phyloP scores from a whole-genome alignment of 331 rosid genomes.

The Quercus tomentella region DNA sequence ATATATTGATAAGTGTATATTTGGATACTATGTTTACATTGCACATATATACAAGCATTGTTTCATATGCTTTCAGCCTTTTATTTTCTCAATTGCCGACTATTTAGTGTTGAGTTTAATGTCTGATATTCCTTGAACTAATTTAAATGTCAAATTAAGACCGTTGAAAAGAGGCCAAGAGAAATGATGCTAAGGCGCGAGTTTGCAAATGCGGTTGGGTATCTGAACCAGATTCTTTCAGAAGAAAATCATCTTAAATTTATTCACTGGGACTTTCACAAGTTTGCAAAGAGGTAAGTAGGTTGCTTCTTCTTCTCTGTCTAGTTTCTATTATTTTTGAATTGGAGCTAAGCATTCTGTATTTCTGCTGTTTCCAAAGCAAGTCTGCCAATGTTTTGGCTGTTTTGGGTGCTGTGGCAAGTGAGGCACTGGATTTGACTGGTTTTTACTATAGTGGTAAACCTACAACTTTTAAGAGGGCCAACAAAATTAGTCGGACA shows the following conservation, averaged over 20 bases:
- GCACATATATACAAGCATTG: neutral
- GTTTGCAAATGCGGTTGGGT: slow-evolving; percentile 85
- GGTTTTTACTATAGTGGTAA: slow-evolving; percentile 89
- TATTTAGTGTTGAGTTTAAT: neutral
- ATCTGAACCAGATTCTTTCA: slow-evolving; percentile 71
- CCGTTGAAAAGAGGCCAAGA: slow-evolving; percentile 93
- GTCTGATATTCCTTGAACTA: slow-evolving; percentile 19
- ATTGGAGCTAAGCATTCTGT: slow-evolving; percentile 29
- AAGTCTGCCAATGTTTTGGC: slow-evolving; percentile 96
- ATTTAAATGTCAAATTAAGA: slow-evolving; percentile 45
- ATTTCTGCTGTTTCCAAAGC: slow-evolving; percentile 49
- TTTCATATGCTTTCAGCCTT: neutral
- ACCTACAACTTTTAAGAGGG: slow-evolving; percentile 54
- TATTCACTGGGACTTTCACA: slow-evolving; percentile 98
- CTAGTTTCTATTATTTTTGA: neutral
- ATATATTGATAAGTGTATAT: no score
- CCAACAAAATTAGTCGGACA: slow-evolving; percentile 62
- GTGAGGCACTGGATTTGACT: slow-evolving; percentile 87
- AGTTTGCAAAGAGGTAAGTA: slow-evolving; percentile 82
- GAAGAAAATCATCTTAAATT: slow-evolving; percentile 77
- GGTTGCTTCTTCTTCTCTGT: neutral
- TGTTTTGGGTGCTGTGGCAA: slow-evolving; percentile 89
- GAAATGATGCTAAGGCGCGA: slow-evolving; percentile 99
- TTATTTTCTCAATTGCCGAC: neutral
- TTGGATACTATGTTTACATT: no score